A percentile compares a stretch with the other conserved stretches of the same genome.
Conservation (phyloP, 129 eudicot genomes). For the Flaveria linearis region DNA sequence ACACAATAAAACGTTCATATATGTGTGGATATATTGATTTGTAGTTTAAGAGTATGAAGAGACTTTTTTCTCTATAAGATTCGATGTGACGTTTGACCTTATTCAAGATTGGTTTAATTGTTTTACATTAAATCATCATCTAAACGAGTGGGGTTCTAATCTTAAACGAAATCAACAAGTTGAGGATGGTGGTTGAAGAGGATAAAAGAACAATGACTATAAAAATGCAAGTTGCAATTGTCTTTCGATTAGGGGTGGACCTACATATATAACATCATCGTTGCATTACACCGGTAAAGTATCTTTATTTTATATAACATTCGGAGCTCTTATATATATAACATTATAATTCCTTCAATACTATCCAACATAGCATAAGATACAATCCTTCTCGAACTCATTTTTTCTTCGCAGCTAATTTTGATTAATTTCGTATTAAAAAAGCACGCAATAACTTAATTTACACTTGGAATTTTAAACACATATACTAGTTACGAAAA, state of each 20-base stretch:
- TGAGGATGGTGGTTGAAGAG: slow-evolving; percentile 16
- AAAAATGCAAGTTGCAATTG: slow-evolving; percentile 22
- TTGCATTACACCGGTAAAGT: too few relatives aligned
- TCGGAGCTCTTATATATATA: too few relatives aligned
- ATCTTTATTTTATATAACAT: too few relatives aligned
- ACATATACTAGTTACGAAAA: not conserved
- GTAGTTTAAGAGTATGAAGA: not conserved
- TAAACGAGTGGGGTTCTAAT: slow-evolving; percentile 11
- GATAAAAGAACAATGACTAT: not conserved
- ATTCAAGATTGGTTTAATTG: not conserved
- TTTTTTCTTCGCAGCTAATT: too few relatives aligned
- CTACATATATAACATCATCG: not conserved
- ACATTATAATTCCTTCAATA: too few relatives aligned
- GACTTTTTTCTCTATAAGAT: not conserved
- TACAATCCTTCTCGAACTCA: too few relatives aligned
- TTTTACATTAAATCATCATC: slow-evolving; percentile 1
- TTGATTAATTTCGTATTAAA: too few relatives aligned
- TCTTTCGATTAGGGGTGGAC: not conserved
- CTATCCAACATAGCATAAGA: too few relatives aligned
- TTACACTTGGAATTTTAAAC: not conserved
- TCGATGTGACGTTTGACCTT: not conserved
- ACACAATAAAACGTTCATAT: too few relatives aligned
- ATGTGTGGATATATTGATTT: not conserved
- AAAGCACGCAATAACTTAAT: not conserved
- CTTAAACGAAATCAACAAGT: slow-evolving; percentile 19